phyloP scores from a whole-genome alignment of 1,284 basidiomycete genomes.

The Naganishia cerealis region DNA sequence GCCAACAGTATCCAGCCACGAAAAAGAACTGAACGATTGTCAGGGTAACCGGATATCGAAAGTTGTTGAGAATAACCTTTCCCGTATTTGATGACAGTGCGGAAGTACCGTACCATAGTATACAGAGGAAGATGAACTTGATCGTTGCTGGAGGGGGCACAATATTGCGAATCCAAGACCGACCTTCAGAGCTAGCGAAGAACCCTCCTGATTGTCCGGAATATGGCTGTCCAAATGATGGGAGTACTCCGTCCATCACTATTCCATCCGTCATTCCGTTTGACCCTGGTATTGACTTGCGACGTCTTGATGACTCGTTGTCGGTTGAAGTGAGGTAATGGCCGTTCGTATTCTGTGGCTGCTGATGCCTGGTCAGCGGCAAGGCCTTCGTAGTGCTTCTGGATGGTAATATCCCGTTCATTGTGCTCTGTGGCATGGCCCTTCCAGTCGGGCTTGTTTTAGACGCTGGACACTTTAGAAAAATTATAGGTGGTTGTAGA shows the following conservation, averaged over 20 bases:
- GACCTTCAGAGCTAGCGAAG: neutral
- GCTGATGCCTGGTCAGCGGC: conserved; percentile 8
- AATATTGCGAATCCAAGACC: conserved; percentile 16
- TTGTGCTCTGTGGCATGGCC: neutral
- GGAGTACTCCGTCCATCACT: neutral
- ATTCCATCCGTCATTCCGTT: neutral
- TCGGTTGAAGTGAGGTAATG: conserved; percentile 11
- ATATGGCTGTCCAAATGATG: conserved; percentile 1
- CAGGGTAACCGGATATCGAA: conserved; percentile 59
- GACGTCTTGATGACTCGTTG: conserved; percentile 11
- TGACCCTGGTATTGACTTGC: conserved; percentile 16
- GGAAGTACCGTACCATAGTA: conserved; percentile 55
- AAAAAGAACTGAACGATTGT: conserved; percentile 98
- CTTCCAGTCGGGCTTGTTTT: neutral
- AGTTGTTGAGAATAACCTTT: conserved; percentile 55
- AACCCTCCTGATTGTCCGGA: neutral
- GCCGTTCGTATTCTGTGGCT: neutral
- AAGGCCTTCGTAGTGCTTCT: neutral
- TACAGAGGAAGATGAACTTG: conserved; percentile 51
- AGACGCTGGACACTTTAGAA: neutral
- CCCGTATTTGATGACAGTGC: conserved; percentile 55
- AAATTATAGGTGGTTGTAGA: neutral
- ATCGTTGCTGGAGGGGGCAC: conserved; percentile 39
- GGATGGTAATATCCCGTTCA: neutral
- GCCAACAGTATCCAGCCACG: conserved; percentile 78